A percentile compares a stretch with the other conserved stretches of the same genome.
phyloP scores from a whole-genome alignment of 2,329 filamentous ascomycete genomes.

The Magnaporthiopsis incrustans region DNA sequence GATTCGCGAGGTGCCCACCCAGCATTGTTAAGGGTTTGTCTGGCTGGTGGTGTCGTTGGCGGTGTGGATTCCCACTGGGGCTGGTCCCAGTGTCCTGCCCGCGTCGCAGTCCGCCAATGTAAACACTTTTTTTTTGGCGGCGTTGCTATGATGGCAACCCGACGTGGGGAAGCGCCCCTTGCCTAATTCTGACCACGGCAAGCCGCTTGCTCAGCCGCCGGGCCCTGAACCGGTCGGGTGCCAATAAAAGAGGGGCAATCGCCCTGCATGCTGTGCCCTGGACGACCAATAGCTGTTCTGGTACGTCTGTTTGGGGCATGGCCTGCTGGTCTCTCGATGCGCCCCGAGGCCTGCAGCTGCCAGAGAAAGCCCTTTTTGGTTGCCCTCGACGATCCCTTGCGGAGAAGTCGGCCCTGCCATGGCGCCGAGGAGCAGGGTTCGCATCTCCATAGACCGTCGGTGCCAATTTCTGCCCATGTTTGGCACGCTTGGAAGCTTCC shows the following conservation, averaged over 20 bases:
- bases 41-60: background rate
- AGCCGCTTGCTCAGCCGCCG: background rate
- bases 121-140: background rate
- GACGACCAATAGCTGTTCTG: background rate
- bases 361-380: background rate
- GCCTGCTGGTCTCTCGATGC: background rate
- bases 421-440: background rate
- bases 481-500: background rate
- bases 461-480: background rate
- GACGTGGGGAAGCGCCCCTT: background rate
- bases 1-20: too few species aligned
- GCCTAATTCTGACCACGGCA: background rate
- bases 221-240: background rate
- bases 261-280: background rate
- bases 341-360: background rate
- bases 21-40: background rate
- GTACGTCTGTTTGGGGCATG: background rate
- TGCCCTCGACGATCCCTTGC: background rate
- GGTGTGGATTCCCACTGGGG: background rate
- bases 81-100: background rate
- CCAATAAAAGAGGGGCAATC: background rate
- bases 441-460: background rate
- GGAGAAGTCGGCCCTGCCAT: background rate
- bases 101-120: background rate
- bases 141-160: background rate